Percentiles rank a stretch among this genome's conserved stretches.
Conservation (phyloP, 139 green algal genomes). For the Coelastrella sp. region DNA sequence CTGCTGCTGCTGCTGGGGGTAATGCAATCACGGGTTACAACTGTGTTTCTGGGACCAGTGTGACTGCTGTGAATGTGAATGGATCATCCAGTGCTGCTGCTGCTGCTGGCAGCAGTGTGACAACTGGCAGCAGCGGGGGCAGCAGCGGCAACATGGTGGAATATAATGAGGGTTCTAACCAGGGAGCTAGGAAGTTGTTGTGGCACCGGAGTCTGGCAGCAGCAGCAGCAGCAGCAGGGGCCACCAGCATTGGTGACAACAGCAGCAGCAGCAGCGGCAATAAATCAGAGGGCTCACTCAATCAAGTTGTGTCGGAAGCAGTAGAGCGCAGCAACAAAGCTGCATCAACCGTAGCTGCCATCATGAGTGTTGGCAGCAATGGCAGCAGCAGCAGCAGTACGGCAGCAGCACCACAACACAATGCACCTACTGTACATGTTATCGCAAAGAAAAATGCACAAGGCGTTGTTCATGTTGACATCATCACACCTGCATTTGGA, state of each 20-base stretch:
- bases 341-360: conserved; percentile 1
- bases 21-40: not conserved
- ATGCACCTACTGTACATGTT: conserved; percentile 14
- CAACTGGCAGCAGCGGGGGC: not conserved
- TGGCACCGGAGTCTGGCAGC: not conserved
- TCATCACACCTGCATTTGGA: not conserved
- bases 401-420: not conserved
- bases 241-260: not conserved
- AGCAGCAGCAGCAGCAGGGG: conserved; percentile 24
- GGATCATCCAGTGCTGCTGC: not conserved
- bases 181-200: not conserved
- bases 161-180: too few species aligned
- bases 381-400: conserved; percentile 21
- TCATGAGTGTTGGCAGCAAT: conserved; percentile 19
- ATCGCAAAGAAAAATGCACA: not conserved
- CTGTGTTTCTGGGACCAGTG: not conserved
- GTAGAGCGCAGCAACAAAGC: not conserved
- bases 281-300: not conserved
- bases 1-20: conserved; percentile 26
- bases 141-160: too few species aligned
- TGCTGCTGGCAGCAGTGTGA: not conserved
- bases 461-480: not conserved
- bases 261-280: conserved; percentile 11
- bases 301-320: not conserved
- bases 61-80: not conserved